Evolutionary conservation across 1,139 yeast species (phyloP).

Genomic region (Nakaseomyces bracarensis): DNA sequence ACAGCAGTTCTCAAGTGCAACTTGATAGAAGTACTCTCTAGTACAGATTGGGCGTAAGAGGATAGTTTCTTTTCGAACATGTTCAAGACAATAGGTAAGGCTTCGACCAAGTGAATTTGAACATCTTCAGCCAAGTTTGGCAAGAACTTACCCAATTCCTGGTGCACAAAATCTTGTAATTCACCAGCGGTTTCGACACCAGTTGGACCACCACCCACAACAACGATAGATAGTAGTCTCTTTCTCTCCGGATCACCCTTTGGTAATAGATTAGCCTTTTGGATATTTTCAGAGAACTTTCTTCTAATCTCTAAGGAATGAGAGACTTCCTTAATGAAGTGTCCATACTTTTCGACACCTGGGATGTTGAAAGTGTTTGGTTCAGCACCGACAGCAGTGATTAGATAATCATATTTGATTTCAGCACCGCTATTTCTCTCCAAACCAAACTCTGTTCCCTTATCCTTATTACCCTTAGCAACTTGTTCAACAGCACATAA

Average conservation of each 20-base stretch:
- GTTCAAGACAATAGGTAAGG: conserved; percentile 80
- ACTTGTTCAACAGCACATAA: conserved; percentile 35
- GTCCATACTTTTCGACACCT: conserved; percentile 71
- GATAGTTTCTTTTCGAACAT: conserved; percentile 81
- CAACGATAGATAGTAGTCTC: conserved; percentile 65
- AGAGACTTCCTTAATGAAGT: conserved; percentile 78
- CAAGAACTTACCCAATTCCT: conserved; percentile 79
- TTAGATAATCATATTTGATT: conserved; percentile 58
- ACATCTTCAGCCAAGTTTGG: conserved; percentile 81
- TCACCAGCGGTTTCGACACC: conserved; percentile 90
- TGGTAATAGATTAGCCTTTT: conserved; percentile 66
- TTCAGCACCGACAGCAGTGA: conserved; percentile 79
- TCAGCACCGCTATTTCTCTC: conserved; percentile 33
- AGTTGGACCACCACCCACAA: conserved; percentile 91
- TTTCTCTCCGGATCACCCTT: conserved; percentile 69
- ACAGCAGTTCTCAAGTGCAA: conserved; percentile 81
- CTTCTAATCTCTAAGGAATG: conserved; percentile 72
- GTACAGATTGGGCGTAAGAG: conserved; percentile 76
- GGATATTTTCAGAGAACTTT: conserved; percentile 64
- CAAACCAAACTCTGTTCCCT: conserved; percentile 28
- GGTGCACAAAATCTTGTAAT: conserved; percentile 86
- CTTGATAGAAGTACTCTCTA: conserved; percentile 67
- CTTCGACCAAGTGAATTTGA: conserved; percentile 79
- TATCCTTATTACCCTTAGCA: conserved; percentile 21
- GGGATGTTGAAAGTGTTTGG: conserved; percentile 78